A percentile compares a stretch with the other conserved stretches of the same genome.
phyloP scores from a whole-genome alignment of 1,284 basidiomycete genomes.

The Heterobasidion occidentale region DNA sequence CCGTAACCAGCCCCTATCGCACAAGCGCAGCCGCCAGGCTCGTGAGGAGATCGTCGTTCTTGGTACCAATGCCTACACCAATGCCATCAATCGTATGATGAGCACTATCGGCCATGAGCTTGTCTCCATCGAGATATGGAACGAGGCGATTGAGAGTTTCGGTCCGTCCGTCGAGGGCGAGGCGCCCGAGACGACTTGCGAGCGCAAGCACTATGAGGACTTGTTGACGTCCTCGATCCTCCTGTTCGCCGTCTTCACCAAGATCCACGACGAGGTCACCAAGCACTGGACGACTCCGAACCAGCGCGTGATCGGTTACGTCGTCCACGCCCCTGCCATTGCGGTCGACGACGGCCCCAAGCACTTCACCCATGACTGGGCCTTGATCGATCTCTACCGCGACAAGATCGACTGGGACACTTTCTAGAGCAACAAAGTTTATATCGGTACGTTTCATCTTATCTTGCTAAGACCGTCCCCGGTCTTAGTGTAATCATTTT shows the following conservation, averaged over 20 bases:
- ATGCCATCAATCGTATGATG: slow-evolving; percentile 23
- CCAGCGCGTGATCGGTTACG: slow-evolving; percentile 25
- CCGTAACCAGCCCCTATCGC: slow-evolving; percentile 17
- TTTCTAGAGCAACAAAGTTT: slow-evolving; percentile 28
- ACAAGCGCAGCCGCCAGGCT: slow-evolving; percentile 12
- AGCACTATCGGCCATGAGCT: slow-evolving; percentile 17
- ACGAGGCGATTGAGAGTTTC: slow-evolving; percentile 15
- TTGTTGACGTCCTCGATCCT: no score
- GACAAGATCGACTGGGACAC: slow-evolving; percentile 18
- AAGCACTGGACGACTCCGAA: slow-evolving; percentile 13
- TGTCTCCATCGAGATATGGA: slow-evolving; percentile 17
- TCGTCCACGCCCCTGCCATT: slow-evolving; percentile 23
- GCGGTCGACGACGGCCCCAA: slow-evolving; percentile 15
- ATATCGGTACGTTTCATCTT: slow-evolving; percentile 17
- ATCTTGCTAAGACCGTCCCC: no score
- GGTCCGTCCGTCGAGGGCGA: slow-evolving; percentile 16
- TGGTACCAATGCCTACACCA: slow-evolving; percentile 20
- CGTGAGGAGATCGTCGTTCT: slow-evolving; percentile 28
- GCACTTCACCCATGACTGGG: slow-evolving; percentile 22
- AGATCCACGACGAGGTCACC: slow-evolving; percentile 20
- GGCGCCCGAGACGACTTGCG: slow-evolving; percentile 11
- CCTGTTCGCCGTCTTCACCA: no score
- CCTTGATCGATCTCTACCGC: slow-evolving; percentile 22
- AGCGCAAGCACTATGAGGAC: slow-evolving; percentile 17
- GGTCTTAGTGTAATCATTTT: no score